Percentiles rank a stretch among this genome's conserved stretches.
These are phyloP conservation scores for Helenozyma rhizophorensis DNA, from an alignment of 805 yeast species.

Conservation along the genomic window DNA sequence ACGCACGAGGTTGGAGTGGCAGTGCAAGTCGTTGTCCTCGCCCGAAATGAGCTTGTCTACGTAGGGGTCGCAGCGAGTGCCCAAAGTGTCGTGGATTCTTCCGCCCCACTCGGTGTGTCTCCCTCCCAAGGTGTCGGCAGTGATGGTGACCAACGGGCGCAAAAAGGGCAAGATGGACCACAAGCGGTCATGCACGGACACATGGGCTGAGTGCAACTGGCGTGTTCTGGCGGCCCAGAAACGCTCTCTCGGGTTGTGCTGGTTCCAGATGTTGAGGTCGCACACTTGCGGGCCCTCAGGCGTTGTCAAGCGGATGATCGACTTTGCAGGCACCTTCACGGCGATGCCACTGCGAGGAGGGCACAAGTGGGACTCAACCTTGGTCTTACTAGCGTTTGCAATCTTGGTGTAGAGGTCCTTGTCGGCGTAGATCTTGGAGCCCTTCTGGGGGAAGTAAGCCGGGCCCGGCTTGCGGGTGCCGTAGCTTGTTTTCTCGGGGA, in stretches of 20 bases:
- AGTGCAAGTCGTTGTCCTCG: slow-evolving; percentile 61
- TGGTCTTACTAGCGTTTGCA: slow-evolving; percentile 40
- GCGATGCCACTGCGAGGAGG: slow-evolving; percentile 58
- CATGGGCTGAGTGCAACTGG: slow-evolving; percentile 62
- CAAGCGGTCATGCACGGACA: slow-evolving; percentile 54
- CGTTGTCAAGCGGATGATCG: slow-evolving; percentile 54
- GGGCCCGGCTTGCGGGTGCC: slow-evolving; percentile 44
- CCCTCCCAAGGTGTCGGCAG: slow-evolving; percentile 53
- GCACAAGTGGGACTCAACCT: slow-evolving; percentile 39
- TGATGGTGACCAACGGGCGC: slow-evolving; percentile 60
- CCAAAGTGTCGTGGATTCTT: slow-evolving; percentile 59
- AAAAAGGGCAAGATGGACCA: slow-evolving; percentile 67
- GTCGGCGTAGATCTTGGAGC: slow-evolving; percentile 50
- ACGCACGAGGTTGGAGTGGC: slow-evolving; percentile 60
- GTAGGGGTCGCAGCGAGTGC: slow-evolving; percentile 68
- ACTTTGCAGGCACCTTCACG: slow-evolving; percentile 58
- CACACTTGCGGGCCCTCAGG: slow-evolving; percentile 73
- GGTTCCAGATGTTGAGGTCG: slow-evolving; percentile 63
- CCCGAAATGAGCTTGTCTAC: slow-evolving; percentile 62
- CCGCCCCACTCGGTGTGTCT: slow-evolving; percentile 65
- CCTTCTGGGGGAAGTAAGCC: slow-evolving; percentile 54
- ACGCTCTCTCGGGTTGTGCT: slow-evolving; percentile 56
- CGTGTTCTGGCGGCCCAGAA: slow-evolving; percentile 70
- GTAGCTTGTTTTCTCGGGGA: slow-evolving; percentile 29
- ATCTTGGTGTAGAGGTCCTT: slow-evolving; percentile 42